Evolutionary conservation across 495 filamentous ascomycete genomes (phyloP).

Genomic region (Parmelia sp.): DNA sequence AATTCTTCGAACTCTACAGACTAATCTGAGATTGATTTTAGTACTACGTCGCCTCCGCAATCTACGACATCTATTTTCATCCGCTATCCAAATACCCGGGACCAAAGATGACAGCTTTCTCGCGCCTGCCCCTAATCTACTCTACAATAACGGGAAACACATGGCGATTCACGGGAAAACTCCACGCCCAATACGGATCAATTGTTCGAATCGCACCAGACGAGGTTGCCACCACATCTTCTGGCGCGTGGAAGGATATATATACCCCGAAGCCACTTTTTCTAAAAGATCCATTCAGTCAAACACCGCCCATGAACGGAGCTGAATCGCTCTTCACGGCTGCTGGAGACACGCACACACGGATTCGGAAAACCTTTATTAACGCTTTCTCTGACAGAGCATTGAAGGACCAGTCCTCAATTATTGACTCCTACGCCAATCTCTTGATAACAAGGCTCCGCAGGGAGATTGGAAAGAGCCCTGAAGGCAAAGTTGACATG

Average conservation of each 20-base stretch:
- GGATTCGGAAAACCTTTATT: conserved; percentile 18
- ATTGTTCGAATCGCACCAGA: conserved; percentile 47
- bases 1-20: background rate
- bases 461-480: conserved; percentile 1
- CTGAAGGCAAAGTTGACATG: conserved; percentile 17
- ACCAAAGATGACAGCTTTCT: conserved; percentile 18
- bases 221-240: conserved; percentile 29
- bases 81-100: conserved; percentile 30
- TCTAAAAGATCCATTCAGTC: conserved; percentile 19
- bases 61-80: conserved; percentile 33
- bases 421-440: conserved; percentile 19
- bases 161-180: conserved; percentile 5
- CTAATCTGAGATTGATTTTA: background rate
- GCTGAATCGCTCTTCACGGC: conserved; percentile 22
- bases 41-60: conserved; percentile 6
- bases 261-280: conserved; percentile 11
- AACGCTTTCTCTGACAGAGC: conserved; percentile 28
- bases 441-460: conserved; percentile 19
- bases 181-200: conserved; percentile 40
- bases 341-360: conserved; percentile 12
- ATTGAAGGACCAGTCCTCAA: conserved; percentile 20
- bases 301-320: conserved; percentile 21
- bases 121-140: conserved; percentile 17
- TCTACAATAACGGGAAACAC: conserved; percentile 17
- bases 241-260: conserved; percentile 22